Conservation (phyloP, 192 early-diverging fungal species). For the Funneliformis geosporum region DNA sequence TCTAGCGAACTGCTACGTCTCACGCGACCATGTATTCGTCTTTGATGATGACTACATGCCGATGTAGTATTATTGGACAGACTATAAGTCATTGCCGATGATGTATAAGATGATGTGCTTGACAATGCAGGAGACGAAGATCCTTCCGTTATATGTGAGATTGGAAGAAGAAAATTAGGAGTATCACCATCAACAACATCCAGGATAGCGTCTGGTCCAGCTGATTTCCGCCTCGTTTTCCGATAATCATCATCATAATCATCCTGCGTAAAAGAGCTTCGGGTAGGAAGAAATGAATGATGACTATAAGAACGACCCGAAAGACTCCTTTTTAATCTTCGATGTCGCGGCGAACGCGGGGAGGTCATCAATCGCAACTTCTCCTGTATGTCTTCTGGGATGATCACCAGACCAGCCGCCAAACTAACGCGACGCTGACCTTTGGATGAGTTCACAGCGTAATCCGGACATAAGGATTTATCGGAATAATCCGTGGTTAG, state of each 20-base stretch:
- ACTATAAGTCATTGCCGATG: not conserved
- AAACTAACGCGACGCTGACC: slow-evolving; percentile 44
- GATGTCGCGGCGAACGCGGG: not conserved
- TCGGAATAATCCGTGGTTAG: slow-evolving; percentile 25
- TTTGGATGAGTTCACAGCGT: slow-evolving; percentile 14
- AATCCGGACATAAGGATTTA: not conserved
- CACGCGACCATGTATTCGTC: slow-evolving; percentile 14
- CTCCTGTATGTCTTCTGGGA: slow-evolving; percentile 45
- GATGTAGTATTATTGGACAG: not conserved
- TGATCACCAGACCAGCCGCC: slow-evolving; percentile 47
- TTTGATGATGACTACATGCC: slow-evolving; percentile 16
- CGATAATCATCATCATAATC: slow-evolving; percentile 12
- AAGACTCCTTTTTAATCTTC: slow-evolving; percentile 28
- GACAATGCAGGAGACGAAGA: not conserved
- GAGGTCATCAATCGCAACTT: slow-evolving; percentile 7
- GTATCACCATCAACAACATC: not conserved
- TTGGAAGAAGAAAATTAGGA: not conserved
- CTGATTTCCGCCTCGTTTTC: not conserved
- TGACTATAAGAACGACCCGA: slow-evolving; percentile 32
- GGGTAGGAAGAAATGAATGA: slow-evolving; percentile 20
- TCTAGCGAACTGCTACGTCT: slow-evolving; percentile 34
- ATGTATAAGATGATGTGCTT: not conserved
- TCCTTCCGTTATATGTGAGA: not conserved
- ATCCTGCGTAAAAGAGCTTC: not conserved
- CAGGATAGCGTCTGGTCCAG: not conserved